These are phyloP conservation scores for Saccharomyces kudriavzevii DNA, from an alignment of 805 yeast species.

Conservation along the genomic window DNA sequence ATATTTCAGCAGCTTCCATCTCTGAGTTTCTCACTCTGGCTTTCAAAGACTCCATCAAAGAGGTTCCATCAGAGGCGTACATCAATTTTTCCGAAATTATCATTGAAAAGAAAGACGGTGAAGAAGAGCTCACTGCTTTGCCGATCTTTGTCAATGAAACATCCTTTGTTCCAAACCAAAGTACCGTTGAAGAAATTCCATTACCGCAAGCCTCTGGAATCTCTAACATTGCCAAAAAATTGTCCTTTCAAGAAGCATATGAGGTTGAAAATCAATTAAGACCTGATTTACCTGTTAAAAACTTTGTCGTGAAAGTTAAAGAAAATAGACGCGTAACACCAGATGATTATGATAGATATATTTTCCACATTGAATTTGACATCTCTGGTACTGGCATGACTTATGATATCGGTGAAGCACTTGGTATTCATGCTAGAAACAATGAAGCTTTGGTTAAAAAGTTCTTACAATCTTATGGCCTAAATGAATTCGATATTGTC, in stretches of 20 bases:
- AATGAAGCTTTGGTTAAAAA: slow-evolving; percentile 52
- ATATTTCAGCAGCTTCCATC: slow-evolving; percentile 64
- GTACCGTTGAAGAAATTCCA: slow-evolving; percentile 34
- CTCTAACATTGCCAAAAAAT: slow-evolving; percentile 54
- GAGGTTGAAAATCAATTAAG: slow-evolving; percentile 51
- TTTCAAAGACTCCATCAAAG: slow-evolving; percentile 38
- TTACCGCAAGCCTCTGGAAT: slow-evolving; percentile 32
- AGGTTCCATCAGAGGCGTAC: slow-evolving; percentile 28
- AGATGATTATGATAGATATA: slow-evolving; percentile 78
- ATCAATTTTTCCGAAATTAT: slow-evolving; percentile 13
- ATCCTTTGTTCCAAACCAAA: slow-evolving; percentile 57
- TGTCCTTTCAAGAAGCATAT: slow-evolving; percentile 79
- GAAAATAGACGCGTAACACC: slow-evolving; percentile 92
- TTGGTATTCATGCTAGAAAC: slow-evolving; percentile 91
- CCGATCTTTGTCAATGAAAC: slow-evolving; percentile 55
- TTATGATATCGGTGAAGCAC: slow-evolving; percentile 92
- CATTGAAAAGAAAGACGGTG: slow-evolving; percentile 32
- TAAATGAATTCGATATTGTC: slow-evolving; percentile 60
- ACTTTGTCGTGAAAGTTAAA: slow-evolving; percentile 80
- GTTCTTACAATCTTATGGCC: slow-evolving; percentile 64
- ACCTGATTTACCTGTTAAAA: slow-evolving; percentile 83
- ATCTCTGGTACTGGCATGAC: slow-evolving; percentile 82
- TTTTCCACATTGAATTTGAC: slow-evolving; percentile 94
- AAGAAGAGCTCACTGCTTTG: slow-evolving; percentile 25
- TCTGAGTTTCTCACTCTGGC: slow-evolving; percentile 57